These are phyloP conservation scores for Zygosaccharomyces bailii DNA, from an alignment of 805 yeast genomes.

Conservation along the genomic window DNA sequence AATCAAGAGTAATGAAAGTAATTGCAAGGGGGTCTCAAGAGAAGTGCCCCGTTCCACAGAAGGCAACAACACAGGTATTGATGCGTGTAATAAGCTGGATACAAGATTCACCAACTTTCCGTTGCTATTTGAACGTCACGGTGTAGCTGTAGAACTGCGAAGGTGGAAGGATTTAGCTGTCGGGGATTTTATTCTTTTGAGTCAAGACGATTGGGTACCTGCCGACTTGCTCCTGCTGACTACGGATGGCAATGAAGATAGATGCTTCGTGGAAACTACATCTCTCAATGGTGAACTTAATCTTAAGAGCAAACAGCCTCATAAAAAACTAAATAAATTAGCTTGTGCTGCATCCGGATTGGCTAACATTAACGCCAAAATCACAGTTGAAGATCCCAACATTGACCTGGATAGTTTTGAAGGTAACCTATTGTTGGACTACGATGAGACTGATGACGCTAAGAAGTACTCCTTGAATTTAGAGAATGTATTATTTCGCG, in stretches of 20 bases:
- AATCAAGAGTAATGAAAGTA: not conserved
- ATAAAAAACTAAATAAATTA: constrained; percentile 53
- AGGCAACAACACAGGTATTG: not conserved
- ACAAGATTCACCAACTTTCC: constrained; percentile 27
- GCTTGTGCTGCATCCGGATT: constrained; percentile 51
- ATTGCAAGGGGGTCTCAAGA: not conserved
- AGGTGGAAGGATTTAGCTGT: constrained; percentile 78
- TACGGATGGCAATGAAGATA: constrained; percentile 57
- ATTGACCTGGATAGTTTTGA: constrained; percentile 87
- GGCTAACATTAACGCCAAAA: constrained; percentile 46
- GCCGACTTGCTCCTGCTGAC: constrained; percentile 80
- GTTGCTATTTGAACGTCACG: constrained; percentile 19
- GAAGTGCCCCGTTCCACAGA: not conserved
- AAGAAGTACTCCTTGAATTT: constrained; percentile 61
- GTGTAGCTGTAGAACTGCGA: constrained; percentile 25
- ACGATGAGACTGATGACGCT: constrained; percentile 36
- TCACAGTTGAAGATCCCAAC: constrained; percentile 88
- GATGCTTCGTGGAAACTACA: constrained; percentile 87
- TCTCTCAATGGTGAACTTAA: constrained; percentile 98
- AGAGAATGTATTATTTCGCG: constrained; percentile 85
- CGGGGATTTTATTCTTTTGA: constrained; percentile 76
- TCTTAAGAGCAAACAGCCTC: constrained; percentile 70
- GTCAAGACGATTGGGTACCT: constrained; percentile 88
- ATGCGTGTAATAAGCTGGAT: constrained; percentile 3
- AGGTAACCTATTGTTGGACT: constrained; percentile 54